A percentile compares a stretch with the other conserved stretches of the same genome.
Evolutionary conservation across 1,139 yeast species (phyloP).

Genomic region (Zygoascus hellenicus): DNA sequence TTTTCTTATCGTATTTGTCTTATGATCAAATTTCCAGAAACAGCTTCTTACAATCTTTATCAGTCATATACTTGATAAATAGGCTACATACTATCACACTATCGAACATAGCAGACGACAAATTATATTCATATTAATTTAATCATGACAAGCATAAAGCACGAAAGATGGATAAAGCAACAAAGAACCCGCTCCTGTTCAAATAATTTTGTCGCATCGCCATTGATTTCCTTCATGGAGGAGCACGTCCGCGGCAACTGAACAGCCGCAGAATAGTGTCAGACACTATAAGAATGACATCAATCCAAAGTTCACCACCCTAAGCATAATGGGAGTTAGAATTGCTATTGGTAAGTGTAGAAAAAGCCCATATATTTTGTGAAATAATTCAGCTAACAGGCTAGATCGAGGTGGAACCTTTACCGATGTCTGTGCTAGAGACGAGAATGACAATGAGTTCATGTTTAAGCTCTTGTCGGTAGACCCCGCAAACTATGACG

Average conservation of each 20-base stretch:
- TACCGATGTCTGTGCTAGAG: slow-evolving; percentile 63
- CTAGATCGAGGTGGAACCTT: slow-evolving; percentile 62
- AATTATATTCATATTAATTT: too few species aligned
- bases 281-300: background rate
- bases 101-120: too few species aligned
- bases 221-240: too few species aligned
- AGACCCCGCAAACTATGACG: slow-evolving; percentile 78
- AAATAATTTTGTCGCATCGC: too few species aligned
- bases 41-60: too few species aligned
- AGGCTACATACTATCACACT: too few species aligned
- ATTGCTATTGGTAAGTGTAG: slow-evolving; percentile 22
- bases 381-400: background rate
- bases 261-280: background rate
- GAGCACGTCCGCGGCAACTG: background rate
- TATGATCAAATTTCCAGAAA: too few species aligned
- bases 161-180: too few species aligned
- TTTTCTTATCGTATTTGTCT: too few species aligned
- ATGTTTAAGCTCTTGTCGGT: slow-evolving; percentile 74
- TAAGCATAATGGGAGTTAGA: slow-evolving; percentile 16
- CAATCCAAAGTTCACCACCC: background rate
- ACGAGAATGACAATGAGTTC: slow-evolving; percentile 38
- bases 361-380: background rate
- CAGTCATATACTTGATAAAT: too few species aligned
- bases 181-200: too few species aligned
- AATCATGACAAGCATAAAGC: too few species aligned